These are phyloP conservation scores for Mrakiaceae sp. DNA, from an alignment of 1,284 basidiomycete genomes.

Conservation along the genomic window DNA sequence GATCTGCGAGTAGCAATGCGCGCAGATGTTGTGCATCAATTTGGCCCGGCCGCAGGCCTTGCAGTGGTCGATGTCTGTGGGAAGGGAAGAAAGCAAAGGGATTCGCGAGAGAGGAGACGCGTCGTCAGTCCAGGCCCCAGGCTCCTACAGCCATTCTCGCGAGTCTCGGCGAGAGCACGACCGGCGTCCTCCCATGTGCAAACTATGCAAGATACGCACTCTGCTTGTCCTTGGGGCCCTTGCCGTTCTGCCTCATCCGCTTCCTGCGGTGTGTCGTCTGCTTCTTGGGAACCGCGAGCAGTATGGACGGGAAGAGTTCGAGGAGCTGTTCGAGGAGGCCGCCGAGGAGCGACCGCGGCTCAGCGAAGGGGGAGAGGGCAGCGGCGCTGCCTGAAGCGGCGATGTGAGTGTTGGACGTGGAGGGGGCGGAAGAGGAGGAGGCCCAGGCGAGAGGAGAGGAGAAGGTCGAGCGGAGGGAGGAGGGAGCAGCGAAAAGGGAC, in stretches of 20 bases:
- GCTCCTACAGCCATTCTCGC: too few relatives aligned
- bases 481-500: background rate
- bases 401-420: background rate
- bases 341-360: too few relatives aligned
- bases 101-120: background rate
- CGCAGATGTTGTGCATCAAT: conserved; percentile 79
- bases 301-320: conserved; percentile 73
- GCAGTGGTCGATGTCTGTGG: conserved; percentile 75
- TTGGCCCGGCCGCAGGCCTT: conserved; percentile 76
- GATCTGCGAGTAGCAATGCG: conserved; percentile 69
- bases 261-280: conserved; percentile 89
- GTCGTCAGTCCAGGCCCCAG: too few relatives aligned
- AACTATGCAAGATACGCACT: conserved; percentile 45
- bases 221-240: conserved; percentile 86
- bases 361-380: background rate
- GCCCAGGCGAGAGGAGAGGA: conserved; percentile 1
- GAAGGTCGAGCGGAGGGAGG: background rate
- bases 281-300: conserved; percentile 89
- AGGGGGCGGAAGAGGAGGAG: background rate
- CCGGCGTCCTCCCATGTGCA: background rate
- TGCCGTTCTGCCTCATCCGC: conserved; percentile 85
- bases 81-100: background rate
- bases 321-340: background rate
- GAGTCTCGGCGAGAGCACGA: too few relatives aligned
- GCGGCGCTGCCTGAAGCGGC: background rate